phyloP scores from a whole-genome alignment of 2,329 filamentous ascomycete species.

The Bretziella fagacearum region DNA sequence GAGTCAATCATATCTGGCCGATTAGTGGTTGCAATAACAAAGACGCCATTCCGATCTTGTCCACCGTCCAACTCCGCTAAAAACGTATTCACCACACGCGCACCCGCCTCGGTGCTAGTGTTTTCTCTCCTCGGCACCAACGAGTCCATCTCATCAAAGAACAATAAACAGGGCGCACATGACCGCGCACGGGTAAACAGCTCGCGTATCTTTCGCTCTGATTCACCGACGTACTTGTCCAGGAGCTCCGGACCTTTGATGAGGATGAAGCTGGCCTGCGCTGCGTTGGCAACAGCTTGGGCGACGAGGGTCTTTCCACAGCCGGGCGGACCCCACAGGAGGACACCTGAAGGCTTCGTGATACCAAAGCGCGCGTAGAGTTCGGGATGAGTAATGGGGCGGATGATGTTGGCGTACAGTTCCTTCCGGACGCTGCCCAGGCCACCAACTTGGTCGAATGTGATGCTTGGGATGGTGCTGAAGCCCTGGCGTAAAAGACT shows the following conservation, averaged over 20 bases:
- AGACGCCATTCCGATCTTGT: slow-evolving; percentile 64
- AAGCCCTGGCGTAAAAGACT: slow-evolving; percentile 80
- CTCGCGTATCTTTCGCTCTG: slow-evolving; percentile 79
- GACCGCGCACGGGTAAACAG: slow-evolving; percentile 78
- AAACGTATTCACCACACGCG: slow-evolving; percentile 84
- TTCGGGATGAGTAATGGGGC: slow-evolving; percentile 70
- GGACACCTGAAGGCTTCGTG: slow-evolving; percentile 63
- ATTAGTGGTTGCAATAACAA: slow-evolving; percentile 89
- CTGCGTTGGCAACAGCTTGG: slow-evolving; percentile 90
- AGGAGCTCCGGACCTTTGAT: slow-evolving; percentile 92
- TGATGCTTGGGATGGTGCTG: slow-evolving; percentile 81
- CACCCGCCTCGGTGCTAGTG: slow-evolving; percentile 60
- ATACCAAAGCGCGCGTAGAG: slow-evolving; percentile 64
- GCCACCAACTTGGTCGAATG: slow-evolving; percentile 84
- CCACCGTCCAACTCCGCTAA: slow-evolving; percentile 89
- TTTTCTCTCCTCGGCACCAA: slow-evolving; percentile 73
- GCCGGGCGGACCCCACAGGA: slow-evolving; percentile 92
- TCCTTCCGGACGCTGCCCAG: slow-evolving; percentile 63
- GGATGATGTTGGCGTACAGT: slow-evolving; percentile 71
- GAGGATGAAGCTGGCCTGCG: slow-evolving; percentile 92
- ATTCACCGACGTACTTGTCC: slow-evolving; percentile 96
- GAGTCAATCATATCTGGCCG: slow-evolving; percentile 91
- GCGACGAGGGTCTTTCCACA: slow-evolving; percentile 94
- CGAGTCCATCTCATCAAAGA: slow-evolving; percentile 95
- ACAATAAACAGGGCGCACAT: slow-evolving; percentile 81